Evolutionary conservation across 1,284 basidiomycete genomes (phyloP).

Genomic region (Ceratobasidium sp.): DNA sequence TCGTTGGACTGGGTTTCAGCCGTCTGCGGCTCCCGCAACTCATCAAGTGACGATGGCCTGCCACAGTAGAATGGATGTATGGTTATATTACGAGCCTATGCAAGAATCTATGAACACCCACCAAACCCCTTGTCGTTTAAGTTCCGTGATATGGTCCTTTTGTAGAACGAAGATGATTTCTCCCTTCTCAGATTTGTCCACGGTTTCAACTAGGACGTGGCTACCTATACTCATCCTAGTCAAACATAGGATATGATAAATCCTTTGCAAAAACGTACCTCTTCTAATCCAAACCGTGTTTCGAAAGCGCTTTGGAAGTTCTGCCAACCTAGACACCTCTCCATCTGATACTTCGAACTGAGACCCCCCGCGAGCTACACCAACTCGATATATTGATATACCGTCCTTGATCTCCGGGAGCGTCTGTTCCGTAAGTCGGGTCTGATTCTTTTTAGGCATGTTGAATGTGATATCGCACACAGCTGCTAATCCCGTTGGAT

Average conservation of each 20-base stretch:
- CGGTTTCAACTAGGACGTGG: constrained; percentile 3
- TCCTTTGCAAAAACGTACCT: neutral
- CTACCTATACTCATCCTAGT: neutral
- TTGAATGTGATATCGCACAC: neutral
- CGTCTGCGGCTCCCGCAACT: neutral
- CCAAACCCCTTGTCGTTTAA: constrained; percentile 3
- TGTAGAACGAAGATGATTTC: constrained; percentile 23
- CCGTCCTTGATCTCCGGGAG: constrained; percentile 27
- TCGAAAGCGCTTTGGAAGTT: constrained; percentile 28
- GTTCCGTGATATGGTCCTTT: constrained; percentile 15
- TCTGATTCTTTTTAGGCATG: constrained; percentile 25
- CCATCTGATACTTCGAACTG: constrained; percentile 31
- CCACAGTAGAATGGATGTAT: too few relatives aligned
- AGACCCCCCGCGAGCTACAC: constrained; percentile 25
- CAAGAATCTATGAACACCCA: neutral
- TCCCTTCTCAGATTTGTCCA: neutral
- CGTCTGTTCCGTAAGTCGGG: constrained; percentile 8
- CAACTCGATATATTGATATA: constrained; percentile 10
- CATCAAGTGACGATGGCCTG: constrained; percentile 12
- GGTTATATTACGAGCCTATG: neutral
- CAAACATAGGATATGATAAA: neutral
- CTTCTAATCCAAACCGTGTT: constrained; percentile 28
- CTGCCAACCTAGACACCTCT: constrained; percentile 10
- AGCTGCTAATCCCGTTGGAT: neutral
- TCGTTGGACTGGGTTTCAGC: neutral